Evolutionary conservation across 1,284 basidiomycete species (phyloP), one percentile per base, ranked within the genome.

Genomic region (Sphagnurus paluster): DNA sequence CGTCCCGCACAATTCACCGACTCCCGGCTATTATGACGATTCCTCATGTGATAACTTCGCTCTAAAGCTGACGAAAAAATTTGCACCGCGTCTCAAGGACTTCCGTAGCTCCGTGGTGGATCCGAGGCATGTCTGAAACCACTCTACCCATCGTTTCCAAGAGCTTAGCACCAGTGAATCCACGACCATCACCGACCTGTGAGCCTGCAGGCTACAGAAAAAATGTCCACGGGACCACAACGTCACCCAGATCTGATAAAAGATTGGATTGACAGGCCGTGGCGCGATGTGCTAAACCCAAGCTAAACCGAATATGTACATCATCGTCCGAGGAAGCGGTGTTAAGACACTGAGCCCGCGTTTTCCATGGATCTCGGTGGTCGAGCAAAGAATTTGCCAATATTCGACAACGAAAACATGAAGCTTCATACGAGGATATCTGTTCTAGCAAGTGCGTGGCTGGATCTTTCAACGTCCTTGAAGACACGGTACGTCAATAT

Each of bases 41-140:
- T 43, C 38, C 35, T 36, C 42, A 45, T 48, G 50, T 48, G 46
- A 48, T 42, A 44, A 8, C 16, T 8, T 28, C 5, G 13, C 11
- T 25, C 13, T 5, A 26, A 19, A 41, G 19, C 19, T 21, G 11
- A 23, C 7, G 10, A 21, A 48, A 42, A 8, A 17, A 21, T 26
- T 39, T 10, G n/a, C 30, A 17, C 34, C 2, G 9, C 38, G 29
- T 11, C 20, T 39, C 23, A 25, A 46, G 16, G 44, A 14, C 44
- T 39, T 23, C 44, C 36, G 43, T 7, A 39, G 20, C 29, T 20
- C 42, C 33, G 42, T n/a, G 24, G 5, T 23, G 35, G 11, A 38
- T 25, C 36, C 36, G 29, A 2, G 29, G 19, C n/a, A 5, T 33
- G 7, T 13, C 23, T 13, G 26, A 7, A 38, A 20, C n/a, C n/a